Conservation (phyloP, 441 rosid genomes). For the Adansonia grandidieri region DNA sequence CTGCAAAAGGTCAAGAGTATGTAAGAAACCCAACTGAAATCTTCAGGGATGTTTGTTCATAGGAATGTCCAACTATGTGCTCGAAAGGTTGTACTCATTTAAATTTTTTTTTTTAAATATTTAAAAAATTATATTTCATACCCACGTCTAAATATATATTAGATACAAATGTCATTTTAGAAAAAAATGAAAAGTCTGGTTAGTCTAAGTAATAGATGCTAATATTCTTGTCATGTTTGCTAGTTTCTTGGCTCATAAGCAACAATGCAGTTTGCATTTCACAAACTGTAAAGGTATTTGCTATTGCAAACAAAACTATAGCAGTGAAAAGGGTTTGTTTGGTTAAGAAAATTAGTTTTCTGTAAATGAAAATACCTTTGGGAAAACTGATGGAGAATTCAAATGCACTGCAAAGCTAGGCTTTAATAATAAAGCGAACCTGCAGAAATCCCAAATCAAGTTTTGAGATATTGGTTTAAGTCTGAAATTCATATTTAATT, state of each 20-base stretch:
- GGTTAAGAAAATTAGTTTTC: not conserved
- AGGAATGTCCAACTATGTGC: not conserved
- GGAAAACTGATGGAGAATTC: conserved; percentile 29
- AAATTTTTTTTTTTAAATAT: no score
- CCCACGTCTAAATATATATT: no score
- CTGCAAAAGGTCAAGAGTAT: conserved; percentile 35
- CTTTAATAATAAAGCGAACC: conserved; percentile 87
- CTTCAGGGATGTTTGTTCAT: not conserved
- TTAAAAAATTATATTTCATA: no score
- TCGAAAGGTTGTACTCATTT: no score
- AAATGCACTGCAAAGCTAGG: conserved; percentile 21
- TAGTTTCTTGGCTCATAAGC: not conserved
- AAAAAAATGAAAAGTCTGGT: no score
- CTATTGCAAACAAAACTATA: no score
- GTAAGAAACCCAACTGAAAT: conserved; percentile 8
- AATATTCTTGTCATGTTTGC: not conserved
- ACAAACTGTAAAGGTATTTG: not conserved
- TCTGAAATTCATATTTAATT: conserved; percentile 3
- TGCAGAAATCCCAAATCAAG: conserved; percentile 38
- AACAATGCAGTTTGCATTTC: not conserved
- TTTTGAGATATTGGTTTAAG: conserved; percentile 10
- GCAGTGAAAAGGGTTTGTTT: not conserved
- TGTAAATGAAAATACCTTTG: conserved; percentile 32
- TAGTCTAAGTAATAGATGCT: not conserved
- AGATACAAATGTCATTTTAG: no score